Evolutionary conservation across 202 grass and related monocot species (phyloP).

Genomic region (Zoysia matrella): DNA sequence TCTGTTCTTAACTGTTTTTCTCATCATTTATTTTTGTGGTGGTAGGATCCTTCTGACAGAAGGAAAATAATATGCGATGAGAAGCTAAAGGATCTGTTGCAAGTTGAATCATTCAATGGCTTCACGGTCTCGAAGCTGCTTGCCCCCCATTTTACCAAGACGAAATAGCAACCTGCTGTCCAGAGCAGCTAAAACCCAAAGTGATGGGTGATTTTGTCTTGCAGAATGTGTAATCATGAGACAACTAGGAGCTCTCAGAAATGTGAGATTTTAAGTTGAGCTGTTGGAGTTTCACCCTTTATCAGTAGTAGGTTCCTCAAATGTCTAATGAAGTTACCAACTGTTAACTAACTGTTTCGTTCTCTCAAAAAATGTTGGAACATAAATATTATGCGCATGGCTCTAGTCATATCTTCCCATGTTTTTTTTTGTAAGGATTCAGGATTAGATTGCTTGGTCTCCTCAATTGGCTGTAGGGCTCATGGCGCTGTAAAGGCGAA

Average conservation of each 20-base stretch:
- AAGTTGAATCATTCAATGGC: slow-evolving; percentile 88
- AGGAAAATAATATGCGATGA: slow-evolving; percentile 97
- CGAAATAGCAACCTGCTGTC: slow-evolving; percentile 47
- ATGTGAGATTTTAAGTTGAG: slow-evolving; percentile 44
- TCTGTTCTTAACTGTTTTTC: slow-evolving; percentile 27
- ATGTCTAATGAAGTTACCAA: slow-evolving; percentile 27
- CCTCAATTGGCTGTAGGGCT: slow-evolving; percentile 9
- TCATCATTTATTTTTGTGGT: slow-evolving; percentile 40
- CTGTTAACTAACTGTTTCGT: slow-evolving; percentile 20
- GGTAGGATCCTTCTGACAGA: slow-evolving; percentile 93
- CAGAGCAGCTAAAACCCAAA: slow-evolving; percentile 42
- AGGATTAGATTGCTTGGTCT: slow-evolving; percentile 40
- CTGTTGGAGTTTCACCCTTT: slow-evolving; percentile 25
- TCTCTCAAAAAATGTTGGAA: neutral
- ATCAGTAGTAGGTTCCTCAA: slow-evolving; percentile 51
- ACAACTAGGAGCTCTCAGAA: slow-evolving; percentile 42
- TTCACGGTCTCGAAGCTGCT: slow-evolving; percentile 86
- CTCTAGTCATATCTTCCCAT: slow-evolving; percentile 17
- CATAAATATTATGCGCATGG: neutral
- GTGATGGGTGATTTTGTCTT: slow-evolving; percentile 56
- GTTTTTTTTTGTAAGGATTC: slow-evolving; percentile 10
- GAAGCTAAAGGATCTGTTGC: slow-evolving; percentile 91
- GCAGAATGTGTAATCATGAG: slow-evolving; percentile 61
- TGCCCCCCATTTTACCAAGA: slow-evolving; percentile 88
- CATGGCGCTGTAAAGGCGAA: slow-evolving; percentile 23